Evolutionary conservation across 2,329 filamentous ascomycete species (phyloP), one percentile per base, ranked within the genome.

Genomic region (Colletotrichum tanaceti): DNA sequence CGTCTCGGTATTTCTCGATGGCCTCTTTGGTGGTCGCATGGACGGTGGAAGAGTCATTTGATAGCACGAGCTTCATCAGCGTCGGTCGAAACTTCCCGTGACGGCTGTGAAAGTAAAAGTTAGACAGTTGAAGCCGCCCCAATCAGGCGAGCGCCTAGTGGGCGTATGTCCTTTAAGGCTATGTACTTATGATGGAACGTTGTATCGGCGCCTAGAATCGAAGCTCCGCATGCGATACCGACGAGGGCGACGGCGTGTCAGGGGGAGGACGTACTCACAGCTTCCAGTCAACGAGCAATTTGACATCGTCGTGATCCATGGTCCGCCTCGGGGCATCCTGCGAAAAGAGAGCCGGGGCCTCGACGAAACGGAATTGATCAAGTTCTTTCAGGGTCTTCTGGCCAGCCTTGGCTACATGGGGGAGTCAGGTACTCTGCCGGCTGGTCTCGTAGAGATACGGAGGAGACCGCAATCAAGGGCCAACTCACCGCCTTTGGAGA

Each of bases 211-310:
- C 14, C 2, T 28, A 6, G 35, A 14, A 32, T 10, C 41, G 28
- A 46, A 58, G 20, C 43, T 32, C 28, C 50, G 14, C 16, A n/a
- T 38, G 28, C 2, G 10, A 47, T 28, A 24, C n/a, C 4, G 18
- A 32, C 6, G 28, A 13, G 6, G 10, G 16, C 22, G 24, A 52
- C 14, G 24, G 39, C 38, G 13, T 53, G 58, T 63, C 71, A 43
- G 13, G 35, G 49, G 38, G 39, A 72, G 53, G 18, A 46, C 39
- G 58, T 53, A 79, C 88, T 75, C 80, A 91, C 88, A 93, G 81
- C 76, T 93, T 93, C 90, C 91, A 93, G 54, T 90, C 85, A 11
- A 92, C 86, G 4, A 93, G 81, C 22, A 74, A 80, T 73, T 87
- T 84, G 41, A 92, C 81, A 73, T 92, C 86, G 1, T 84, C 80